Percentiles rank a stretch among this genome's conserved stretches.
Evolutionary conservation across 2,329 filamentous ascomycete genomes (phyloP).

Genomic region (Apiospora arundinis): DNA sequence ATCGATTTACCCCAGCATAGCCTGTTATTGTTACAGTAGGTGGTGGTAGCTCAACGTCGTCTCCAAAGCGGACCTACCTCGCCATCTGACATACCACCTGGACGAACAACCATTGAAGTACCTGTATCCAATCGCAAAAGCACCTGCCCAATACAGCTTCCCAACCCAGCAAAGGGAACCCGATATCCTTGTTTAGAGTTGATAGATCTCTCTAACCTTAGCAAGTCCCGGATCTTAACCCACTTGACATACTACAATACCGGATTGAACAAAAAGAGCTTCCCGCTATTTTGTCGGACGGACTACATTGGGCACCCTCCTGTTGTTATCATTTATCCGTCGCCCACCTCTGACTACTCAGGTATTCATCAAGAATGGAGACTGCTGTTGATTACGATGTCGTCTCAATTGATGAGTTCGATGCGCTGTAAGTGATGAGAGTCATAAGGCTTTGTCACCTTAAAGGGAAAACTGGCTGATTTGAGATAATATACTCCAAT

Average conservation of each 20-base stretch:
- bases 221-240: neutral
- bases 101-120: too few species aligned
- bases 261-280: neutral
- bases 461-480: conserved; percentile 2
- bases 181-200: too few species aligned
- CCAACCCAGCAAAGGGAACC: conserved; percentile 31
- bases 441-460: neutral
- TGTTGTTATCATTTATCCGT: neutral
- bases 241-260: neutral
- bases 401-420: conserved; percentile 59
- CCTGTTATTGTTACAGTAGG: neutral
- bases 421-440: conserved; percentile 55
- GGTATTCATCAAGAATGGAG: conserved; percentile 28
- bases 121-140: conserved; percentile 6
- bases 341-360: neutral
- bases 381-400: conserved; percentile 46
- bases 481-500: conserved; percentile 3
- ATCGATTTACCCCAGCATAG: neutral
- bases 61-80: neutral
- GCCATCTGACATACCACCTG: neutral
- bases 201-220: neutral
- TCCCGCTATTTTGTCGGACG: neutral
- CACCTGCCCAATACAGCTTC: neutral
- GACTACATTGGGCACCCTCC: neutral
- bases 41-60: neutral